Evolutionary conservation across 345 rosid genomes (phyloP), one percentile per base, ranked within the genome.

Genomic region (Sisymbrium altissimum): DNA sequence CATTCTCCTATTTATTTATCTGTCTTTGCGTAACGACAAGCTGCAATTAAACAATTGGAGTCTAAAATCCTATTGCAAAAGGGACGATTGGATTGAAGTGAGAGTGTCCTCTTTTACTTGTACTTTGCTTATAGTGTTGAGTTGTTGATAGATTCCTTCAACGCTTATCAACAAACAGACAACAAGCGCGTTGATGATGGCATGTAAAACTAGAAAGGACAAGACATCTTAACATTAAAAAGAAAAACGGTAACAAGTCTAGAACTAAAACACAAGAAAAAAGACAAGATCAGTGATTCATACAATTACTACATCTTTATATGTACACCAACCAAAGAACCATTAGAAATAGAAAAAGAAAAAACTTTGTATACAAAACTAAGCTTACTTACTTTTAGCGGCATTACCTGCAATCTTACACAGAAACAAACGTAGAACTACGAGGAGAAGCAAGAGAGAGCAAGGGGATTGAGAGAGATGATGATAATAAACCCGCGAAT

Each of bases 301-400:
- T 41, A 39, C 68, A 27, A 25, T 43, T 60, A 68, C 56, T 32
- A 68, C 68, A 75, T 50, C 68, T 62, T 75, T 68, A 60, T 75
- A 69, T 76, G 75, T 76, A 76, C 79, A 69, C 75, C 68, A 76
- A 19, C 79, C 64, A 69, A 62, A 59, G 36, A 76, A 61, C 79
- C 75, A 76, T 76, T 76, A 76, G 75, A 35, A 52, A 27, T 25
- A 68, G 13, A 46, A 17, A 18, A 35, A 60, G 17, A 35, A 68
- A 13, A 48, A 17, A 19, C 33, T 61, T 27, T 50, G 79, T 76
- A 69, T 76, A 76, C 75, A 68, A 69, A 76, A 54, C 79, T 76
- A 76, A 76, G 55, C 74, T 75, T 65, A 65, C 65, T 73, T 75
- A 76, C 75, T 76, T 49, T 76, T 41, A 76, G 59, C 33, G 36